Evolutionary conservation across 805 yeast genomes (phyloP), one percentile per base, ranked within the genome.

Genomic region (Candida chauliodis): DNA sequence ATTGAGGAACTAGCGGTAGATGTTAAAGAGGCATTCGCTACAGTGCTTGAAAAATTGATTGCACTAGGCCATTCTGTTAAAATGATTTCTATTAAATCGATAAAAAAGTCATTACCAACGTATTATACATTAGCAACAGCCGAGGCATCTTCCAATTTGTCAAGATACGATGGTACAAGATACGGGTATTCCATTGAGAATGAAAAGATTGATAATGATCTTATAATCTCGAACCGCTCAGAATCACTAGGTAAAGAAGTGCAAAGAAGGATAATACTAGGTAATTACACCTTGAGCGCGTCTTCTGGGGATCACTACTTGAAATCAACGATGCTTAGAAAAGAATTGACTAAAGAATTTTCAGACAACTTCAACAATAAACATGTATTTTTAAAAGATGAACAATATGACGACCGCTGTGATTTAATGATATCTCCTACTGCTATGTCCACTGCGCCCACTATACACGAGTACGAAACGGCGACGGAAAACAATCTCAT

Each of bases 81-180:
- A 13, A 71, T 80, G 0, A 78, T 93, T 1, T 79, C 93, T 0
- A 55, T 91, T 0, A 95, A 96, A 5, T 65, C 83, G 0, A 62
- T 89, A 8, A 73, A 73, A 41, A 62, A 71, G 38, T 73, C 90
- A 18, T 61, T 93, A 13, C 89, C 95, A 19, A 76, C 88, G 0
- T 93, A 93, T 59, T 91, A 85, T 55, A 84, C 96, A 0, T 50
- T 95, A 25, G 90, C 93, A 2, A 84, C 96, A 0, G 84, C 96
- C 0, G 99, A 93, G 53, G 98, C 97, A 0, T 81, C 95, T 1
- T 91, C 98, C 0, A 93, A 93, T 54, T 69, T 93, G 34, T 76
- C 96, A 1, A 69, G 97, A 22, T 93, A 75, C 53, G 99, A 93
- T 59, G 99, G 99, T 2, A 66, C 90, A 15, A 69, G 97, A 40